Conservation (phyloP, 148 eudicot genomes). For the Selenicereus undatus region DNA sequence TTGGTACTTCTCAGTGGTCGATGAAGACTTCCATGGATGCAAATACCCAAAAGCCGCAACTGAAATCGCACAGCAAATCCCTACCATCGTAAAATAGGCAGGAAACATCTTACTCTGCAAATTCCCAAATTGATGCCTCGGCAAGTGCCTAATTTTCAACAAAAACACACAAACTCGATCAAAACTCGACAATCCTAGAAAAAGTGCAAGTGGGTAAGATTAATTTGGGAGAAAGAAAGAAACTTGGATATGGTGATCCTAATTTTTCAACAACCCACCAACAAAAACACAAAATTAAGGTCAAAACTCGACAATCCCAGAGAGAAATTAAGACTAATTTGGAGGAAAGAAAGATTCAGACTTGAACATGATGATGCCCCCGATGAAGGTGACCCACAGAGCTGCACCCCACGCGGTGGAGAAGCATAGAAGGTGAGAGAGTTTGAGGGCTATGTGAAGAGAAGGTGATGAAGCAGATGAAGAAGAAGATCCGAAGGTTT, state of each 20-base stretch:
- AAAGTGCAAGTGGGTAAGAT: background rate
- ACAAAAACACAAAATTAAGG: background rate
- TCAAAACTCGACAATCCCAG: background rate
- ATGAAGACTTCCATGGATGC: constrained; percentile 89
- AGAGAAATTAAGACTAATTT: background rate
- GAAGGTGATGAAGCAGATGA: constrained; percentile 33
- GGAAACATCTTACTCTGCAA: constrained; percentile 99
- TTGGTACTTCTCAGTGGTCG: constrained; percentile 70
- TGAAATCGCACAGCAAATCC: constrained; percentile 72
- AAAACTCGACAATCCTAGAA: background rate
- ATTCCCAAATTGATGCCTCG: constrained; percentile 96
- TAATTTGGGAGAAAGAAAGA: background rate
- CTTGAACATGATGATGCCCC: constrained; percentile 99
- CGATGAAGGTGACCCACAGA: constrained; percentile 95
- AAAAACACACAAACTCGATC: background rate
- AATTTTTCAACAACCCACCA: background rate
- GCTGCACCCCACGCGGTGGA: constrained; percentile 96
- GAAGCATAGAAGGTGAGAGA: constrained; percentile 79
- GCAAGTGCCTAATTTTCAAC: constrained; percentile 60
- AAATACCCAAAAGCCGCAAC: constrained; percentile 76
- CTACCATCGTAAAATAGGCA: constrained; percentile 85
- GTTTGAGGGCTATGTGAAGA: constrained; percentile 40
- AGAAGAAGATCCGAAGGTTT: constrained; percentile 54
- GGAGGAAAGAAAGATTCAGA: constrained; percentile 17
- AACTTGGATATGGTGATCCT: constrained; percentile 28